Conservation (phyloP, 257 asterid species). For the Cynanchum wilfordii region DNA sequence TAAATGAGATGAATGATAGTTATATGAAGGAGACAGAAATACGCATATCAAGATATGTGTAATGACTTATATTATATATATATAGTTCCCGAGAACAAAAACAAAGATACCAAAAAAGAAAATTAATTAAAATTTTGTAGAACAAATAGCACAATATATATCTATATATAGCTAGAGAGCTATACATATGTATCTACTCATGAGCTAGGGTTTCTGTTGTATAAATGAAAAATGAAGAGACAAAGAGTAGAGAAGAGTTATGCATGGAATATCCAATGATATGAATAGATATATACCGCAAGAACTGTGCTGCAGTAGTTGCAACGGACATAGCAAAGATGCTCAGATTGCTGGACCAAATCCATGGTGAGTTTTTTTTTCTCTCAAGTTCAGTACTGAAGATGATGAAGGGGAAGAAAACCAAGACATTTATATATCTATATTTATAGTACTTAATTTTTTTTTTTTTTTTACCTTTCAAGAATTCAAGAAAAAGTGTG, state of each 20-base stretch:
- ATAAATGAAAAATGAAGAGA: neutral
- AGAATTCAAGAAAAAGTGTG: neutral
- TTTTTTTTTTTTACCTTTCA: neutral
- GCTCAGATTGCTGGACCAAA: conserved; percentile 62
- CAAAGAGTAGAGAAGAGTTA: neutral
- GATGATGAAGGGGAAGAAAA: conserved; percentile 29
- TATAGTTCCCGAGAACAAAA: neutral
- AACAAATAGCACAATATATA: neutral
- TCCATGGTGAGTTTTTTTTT: conserved; percentile 54
- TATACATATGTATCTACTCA: too few relatives aligned
- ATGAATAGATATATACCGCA: conserved; percentile 45
- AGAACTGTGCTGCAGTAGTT: conserved; percentile 93
- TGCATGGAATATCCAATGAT: conserved; percentile 1
- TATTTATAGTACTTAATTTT: neutral
- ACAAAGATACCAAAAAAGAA: neutral
- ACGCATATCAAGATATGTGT: neutral
- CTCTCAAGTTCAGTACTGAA: conserved; percentile 14
- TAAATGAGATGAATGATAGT: conserved; percentile 8
- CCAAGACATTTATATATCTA: conserved; percentile 19
- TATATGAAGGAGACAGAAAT: neutral
- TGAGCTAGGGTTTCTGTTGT: conserved; percentile 4
- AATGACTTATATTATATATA: neutral
- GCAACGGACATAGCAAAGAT: conserved; percentile 93
- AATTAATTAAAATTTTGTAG: too few relatives aligned
- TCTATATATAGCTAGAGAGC: conserved; percentile 6